phyloP scores from a whole-genome alignment of 169 alveolate species.

The Babesia divergens region DNA sequence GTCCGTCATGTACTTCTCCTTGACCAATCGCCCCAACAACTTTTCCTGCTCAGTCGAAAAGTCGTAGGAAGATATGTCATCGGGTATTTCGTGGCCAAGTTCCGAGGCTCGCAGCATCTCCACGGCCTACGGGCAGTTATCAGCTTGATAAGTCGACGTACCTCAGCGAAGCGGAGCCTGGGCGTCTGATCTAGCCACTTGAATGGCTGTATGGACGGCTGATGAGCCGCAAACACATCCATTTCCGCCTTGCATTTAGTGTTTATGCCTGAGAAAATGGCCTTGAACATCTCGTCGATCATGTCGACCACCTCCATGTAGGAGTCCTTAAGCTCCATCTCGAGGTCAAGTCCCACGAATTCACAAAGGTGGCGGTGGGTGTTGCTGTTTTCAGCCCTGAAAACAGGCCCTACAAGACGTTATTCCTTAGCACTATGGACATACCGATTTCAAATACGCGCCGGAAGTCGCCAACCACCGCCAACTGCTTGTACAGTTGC shows the following conservation, averaged over 20 bases:
- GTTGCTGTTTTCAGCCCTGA: constrained; percentile 98
- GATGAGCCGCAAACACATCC: constrained; percentile 45
- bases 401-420: constrained; percentile 89
- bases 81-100: constrained; percentile 70
- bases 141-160: not conserved
- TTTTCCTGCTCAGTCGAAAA: constrained; percentile 93
- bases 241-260: constrained; percentile 70
- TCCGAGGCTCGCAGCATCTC: constrained; percentile 71
- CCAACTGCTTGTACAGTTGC: constrained; percentile 98
- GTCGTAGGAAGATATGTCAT: constrained; percentile 83
- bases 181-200: constrained; percentile 54
- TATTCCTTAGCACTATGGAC: not conserved
- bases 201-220: constrained; percentile 50
- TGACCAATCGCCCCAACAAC: constrained; percentile 90
- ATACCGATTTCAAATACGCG: constrained; percentile 97
- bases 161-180: constrained; percentile 45
- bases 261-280: constrained; percentile 86
- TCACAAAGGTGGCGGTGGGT: constrained; percentile 99
- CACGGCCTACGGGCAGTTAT: constrained; percentile 61
- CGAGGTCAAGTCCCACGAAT: constrained; percentile 97
- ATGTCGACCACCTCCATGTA: constrained; percentile 94
- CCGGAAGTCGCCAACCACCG: constrained; percentile 92
- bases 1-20: constrained; percentile 93
- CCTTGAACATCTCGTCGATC: constrained; percentile 85
- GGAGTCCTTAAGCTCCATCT: constrained; percentile 94